Evolutionary conservation across 2,329 filamentous ascomycete genomes (phyloP).

Genomic region (Emericellopsis atlantica): DNA sequence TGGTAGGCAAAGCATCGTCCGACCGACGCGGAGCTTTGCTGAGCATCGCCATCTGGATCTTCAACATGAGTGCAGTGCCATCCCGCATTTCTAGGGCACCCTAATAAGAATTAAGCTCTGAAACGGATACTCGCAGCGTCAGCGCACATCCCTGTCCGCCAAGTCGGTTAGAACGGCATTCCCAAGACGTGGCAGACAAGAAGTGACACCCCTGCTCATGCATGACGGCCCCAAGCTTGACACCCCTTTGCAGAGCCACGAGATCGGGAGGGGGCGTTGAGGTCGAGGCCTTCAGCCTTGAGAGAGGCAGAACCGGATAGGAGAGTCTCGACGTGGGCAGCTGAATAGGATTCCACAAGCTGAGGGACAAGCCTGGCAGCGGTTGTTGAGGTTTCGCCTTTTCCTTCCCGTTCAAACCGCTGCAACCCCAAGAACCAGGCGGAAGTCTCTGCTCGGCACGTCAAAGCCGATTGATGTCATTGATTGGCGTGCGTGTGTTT

Average conservation of each 20-base stretch:
- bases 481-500: too few species aligned
- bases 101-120: not conserved
- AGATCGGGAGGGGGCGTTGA: too few species aligned
- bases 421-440: not conserved
- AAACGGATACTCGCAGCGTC: not conserved
- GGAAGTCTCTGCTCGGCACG: not conserved
- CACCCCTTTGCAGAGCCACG: too few species aligned
- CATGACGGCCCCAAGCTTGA: slow-evolving; percentile 7
- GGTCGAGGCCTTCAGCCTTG: too few species aligned
- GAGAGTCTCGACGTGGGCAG: too few species aligned
- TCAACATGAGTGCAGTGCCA: not conserved
- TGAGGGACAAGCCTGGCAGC: too few species aligned
- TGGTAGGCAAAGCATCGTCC: too few species aligned
- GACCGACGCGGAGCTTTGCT: too few species aligned
- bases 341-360: too few species aligned
- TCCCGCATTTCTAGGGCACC: not conserved
- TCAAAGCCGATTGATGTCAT: not conserved
- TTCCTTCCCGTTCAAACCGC: slow-evolving; percentile 1
- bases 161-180: slow-evolving; percentile 27
- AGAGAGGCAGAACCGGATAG: too few species aligned
- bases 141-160: slow-evolving; percentile 9
- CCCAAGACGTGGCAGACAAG: slow-evolving; percentile 15
- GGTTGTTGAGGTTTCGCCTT: too few species aligned
- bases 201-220: slow-evolving; percentile 4
- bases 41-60: not conserved